phyloP scores from a whole-genome alignment of 1,139 yeast genomes.

The Yamadazyma jaroonii region DNA sequence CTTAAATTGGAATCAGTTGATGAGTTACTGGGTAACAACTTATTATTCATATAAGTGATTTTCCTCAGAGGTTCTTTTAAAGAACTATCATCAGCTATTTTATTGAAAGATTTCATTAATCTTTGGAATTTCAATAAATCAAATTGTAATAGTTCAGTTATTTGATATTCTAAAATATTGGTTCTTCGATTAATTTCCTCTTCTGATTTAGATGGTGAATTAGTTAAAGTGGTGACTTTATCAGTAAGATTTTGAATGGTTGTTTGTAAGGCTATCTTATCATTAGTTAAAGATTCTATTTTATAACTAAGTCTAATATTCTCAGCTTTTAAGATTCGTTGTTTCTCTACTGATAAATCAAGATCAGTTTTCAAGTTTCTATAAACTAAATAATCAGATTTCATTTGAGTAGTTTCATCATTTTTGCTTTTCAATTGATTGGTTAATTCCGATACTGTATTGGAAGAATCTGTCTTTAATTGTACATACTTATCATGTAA shows the following conservation, averaged over 20 bases:
- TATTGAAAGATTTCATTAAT: slow-evolving; percentile 46
- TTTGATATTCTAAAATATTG: slow-evolving; percentile 32
- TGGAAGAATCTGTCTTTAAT: slow-evolving; percentile 24
- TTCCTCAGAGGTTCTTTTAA: slow-evolving; percentile 55
- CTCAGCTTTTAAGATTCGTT: slow-evolving; percentile 48
- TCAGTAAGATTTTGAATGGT: slow-evolving; percentile 32
- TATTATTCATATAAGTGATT: slow-evolving; percentile 35
- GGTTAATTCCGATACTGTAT: slow-evolving; percentile 26
- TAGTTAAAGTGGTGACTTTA: slow-evolving; percentile 23
- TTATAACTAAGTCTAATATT: slow-evolving; percentile 43
- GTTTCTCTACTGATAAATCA: slow-evolving; percentile 45
- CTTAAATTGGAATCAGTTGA: slow-evolving; percentile 9
- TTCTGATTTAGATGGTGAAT: slow-evolving; percentile 12
- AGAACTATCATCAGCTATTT: slow-evolving; percentile 58
- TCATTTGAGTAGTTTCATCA: slow-evolving; percentile 20
- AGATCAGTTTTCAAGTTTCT: slow-evolving; percentile 39
- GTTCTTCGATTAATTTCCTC: slow-evolving; percentile 16
- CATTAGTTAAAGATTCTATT: slow-evolving; percentile 37
- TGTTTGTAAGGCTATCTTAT: slow-evolving; percentile 31
- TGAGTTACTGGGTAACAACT: slow-evolving; percentile 12
- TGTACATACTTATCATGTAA: slow-evolving; percentile 21
- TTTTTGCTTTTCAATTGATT: slow-evolving; percentile 28
- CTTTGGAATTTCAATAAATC: slow-evolving; percentile 41
- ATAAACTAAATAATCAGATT: slow-evolving; percentile 18
- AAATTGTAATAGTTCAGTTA: slow-evolving; percentile 34